Percentiles rank a stretch among this genome's conserved stretches.
phyloP scores from a whole-genome alignment of 768 basidiomycete genomes.

The Termitomyces sp. region DNA sequence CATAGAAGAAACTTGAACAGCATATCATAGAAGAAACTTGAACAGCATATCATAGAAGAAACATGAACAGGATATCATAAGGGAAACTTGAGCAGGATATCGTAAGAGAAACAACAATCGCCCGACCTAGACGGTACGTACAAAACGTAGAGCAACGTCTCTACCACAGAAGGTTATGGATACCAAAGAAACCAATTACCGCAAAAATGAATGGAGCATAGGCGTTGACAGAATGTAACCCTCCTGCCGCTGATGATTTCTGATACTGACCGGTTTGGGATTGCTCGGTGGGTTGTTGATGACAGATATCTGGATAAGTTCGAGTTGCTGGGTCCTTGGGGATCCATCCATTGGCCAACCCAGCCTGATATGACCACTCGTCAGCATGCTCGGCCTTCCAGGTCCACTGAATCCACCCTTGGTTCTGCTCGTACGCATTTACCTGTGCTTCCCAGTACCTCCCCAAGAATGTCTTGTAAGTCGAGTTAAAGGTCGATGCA shows the following conservation, averaged over 20 bases:
- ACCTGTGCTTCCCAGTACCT: slow-evolving; percentile 84
- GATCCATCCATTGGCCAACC: slow-evolving; percentile 82
- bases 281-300: too few relatives aligned
- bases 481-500: slow-evolving; percentile 65
- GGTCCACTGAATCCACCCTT: slow-evolving; percentile 77
- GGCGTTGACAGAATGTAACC: background rate
- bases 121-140: too few relatives aligned
- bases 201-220: background rate
- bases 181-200: background rate
- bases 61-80: background rate
- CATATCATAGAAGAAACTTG: background rate
- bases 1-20: background rate
- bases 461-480: slow-evolving; percentile 77
- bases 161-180: background rate
- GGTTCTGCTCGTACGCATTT: slow-evolving; percentile 57
- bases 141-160: background rate
- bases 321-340: background rate
- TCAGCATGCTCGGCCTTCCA: slow-evolving; percentile 82
- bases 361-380: slow-evolving; percentile 88
- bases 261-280: too few relatives aligned
- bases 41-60: background rate
- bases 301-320: background rate
- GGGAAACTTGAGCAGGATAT: too few relatives aligned
- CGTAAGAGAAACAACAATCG: background rate
- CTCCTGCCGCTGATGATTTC: background rate